Evolutionary conservation across 148 eudicot genomes (phyloP).

Genomic region (Fagopyrum esculentum): DNA sequence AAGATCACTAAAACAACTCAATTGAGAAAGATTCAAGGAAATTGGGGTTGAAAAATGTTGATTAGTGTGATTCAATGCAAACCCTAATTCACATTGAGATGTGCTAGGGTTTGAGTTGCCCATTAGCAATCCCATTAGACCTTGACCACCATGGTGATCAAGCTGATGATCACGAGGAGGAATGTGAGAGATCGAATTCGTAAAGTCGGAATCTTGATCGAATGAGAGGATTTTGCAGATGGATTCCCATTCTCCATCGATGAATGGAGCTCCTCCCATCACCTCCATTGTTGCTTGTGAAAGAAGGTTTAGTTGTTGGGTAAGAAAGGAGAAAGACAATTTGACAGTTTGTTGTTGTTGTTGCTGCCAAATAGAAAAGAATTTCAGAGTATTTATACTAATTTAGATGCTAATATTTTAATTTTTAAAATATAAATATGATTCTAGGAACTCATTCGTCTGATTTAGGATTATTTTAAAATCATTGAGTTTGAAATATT

Average conservation of each 20-base stretch:
- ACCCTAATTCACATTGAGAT: conserved; percentile 3
- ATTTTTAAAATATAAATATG: not conserved
- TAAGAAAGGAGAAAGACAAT: not conserved
- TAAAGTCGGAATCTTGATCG: conserved; percentile 18
- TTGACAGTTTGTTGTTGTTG: not conserved
- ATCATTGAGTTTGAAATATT: not conserved
- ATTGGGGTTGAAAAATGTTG: not conserved
- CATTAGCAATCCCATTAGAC: conserved; percentile 5
- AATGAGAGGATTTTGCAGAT: conserved; percentile 17
- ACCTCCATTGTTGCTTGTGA: conserved; percentile 11
- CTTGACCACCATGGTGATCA: not conserved
- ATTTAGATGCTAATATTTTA: not conserved
- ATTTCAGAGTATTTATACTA: not conserved
- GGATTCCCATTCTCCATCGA: conserved; percentile 31
- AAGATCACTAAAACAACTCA: not conserved
- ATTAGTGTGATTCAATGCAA: not conserved
- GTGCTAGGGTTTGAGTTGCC: conserved; percentile 5
- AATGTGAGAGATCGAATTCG: not conserved
- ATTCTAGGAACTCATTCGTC: not conserved
- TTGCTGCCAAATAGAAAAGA: not conserved
- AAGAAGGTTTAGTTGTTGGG: not conserved
- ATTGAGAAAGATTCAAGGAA: not conserved
- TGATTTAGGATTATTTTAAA: not conserved
- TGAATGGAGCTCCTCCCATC: conserved; percentile 12
- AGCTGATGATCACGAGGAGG: conserved; percentile 4